Conservation (phyloP, 495 filamentous ascomycete genomes). For the Neurospora sp. region DNA sequence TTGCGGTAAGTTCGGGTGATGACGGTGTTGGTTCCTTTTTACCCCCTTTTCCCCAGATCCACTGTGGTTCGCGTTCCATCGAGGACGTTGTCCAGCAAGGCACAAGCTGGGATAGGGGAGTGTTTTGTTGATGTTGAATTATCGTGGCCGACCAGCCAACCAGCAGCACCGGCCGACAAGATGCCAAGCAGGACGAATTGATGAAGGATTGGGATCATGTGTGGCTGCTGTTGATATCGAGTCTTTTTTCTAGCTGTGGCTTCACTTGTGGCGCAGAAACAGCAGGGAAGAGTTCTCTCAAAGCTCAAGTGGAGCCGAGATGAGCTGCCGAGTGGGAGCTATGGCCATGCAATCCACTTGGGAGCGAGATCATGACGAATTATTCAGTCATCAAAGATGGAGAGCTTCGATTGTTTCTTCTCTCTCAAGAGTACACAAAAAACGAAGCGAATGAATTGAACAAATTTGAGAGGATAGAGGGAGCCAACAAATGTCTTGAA, state of each 20-base stretch:
- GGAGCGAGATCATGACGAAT: neutral
- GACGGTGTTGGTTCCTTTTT: neutral
- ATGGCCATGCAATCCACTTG: neutral
- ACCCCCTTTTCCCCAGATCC: neutral
- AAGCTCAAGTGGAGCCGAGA: neutral
- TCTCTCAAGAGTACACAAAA: neutral
- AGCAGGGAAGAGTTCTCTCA: neutral
- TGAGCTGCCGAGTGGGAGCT: neutral
- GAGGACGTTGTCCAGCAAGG: neutral
- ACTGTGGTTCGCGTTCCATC: neutral
- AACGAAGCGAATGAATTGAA: neutral
- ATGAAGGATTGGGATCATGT: neutral
- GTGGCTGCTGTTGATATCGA: neutral
- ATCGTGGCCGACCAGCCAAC: neutral
- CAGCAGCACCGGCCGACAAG: neutral
- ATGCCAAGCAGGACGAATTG: neutral
- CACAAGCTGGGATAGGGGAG: neutral
- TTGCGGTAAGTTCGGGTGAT: neutral
- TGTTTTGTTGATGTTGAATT: neutral
- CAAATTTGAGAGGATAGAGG: neutral
- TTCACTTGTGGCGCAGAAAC: neutral
- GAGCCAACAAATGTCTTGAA: neutral
- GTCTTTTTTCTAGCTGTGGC: neutral
- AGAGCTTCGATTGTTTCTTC: neutral
- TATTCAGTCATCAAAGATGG: neutral